Conservation (phyloP, 2,329 filamentous ascomycete genomes). For the Aureobasidium melanogenum region DNA sequence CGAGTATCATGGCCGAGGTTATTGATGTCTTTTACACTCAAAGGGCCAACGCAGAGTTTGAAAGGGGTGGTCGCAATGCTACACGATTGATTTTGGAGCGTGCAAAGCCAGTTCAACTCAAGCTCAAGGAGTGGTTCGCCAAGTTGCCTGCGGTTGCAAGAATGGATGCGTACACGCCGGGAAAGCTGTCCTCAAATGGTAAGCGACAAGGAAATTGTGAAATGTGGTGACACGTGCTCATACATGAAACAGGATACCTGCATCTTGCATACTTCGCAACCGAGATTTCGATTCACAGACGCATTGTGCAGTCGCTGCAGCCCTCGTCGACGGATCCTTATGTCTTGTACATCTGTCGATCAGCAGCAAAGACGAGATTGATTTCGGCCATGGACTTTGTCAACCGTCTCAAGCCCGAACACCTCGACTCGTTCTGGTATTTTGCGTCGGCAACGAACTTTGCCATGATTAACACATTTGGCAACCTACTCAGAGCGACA, state of each 20-base stretch:
- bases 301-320: slow-evolving; percentile 74
- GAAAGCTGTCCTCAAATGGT: slow-evolving; percentile 37
- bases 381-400: slow-evolving; percentile 98
- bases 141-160: slow-evolving; percentile 54
- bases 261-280: slow-evolving; percentile 90
- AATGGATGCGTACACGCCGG: slow-evolving; percentile 49
- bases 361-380: slow-evolving; percentile 83
- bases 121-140: slow-evolving; percentile 74
- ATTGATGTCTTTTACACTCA: slow-evolving; percentile 77
- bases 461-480: slow-evolving; percentile 89
- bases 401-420: slow-evolving; percentile 77
- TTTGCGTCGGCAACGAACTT: slow-evolving; percentile 86
- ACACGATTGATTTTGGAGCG: slow-evolving; percentile 64
- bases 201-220: slow-evolving; percentile 10
- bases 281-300: slow-evolving; percentile 85
- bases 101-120: slow-evolving; percentile 74
- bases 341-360: slow-evolving; percentile 84
- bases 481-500: slow-evolving; percentile 80
- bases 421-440: slow-evolving; percentile 89
- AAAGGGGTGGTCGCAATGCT: slow-evolving; percentile 57
- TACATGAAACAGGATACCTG: slow-evolving; percentile 47
- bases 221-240: background rate
- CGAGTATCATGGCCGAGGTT: slow-evolving; percentile 68
- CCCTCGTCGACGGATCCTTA: slow-evolving; percentile 57
- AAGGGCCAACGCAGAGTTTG: slow-evolving; percentile 61